phyloP scores from a whole-genome alignment of 306 rosid genomes.

The Pyrus pyrifolia region DNA sequence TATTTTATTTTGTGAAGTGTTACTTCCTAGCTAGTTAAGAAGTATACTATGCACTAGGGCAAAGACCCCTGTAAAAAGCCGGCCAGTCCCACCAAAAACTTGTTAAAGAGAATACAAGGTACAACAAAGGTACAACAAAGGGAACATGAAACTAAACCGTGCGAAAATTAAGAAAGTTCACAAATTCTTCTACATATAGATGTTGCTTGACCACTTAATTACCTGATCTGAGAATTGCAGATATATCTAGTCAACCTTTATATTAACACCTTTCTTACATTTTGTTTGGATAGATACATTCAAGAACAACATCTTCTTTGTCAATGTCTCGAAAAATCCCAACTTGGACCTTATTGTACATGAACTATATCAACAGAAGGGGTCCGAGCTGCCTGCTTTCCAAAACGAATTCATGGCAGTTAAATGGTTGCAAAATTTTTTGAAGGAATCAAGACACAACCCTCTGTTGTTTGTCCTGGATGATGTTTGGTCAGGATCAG shows the following conservation, averaged over 20 bases:
- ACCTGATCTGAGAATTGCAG: not conserved
- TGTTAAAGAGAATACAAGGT: not conserved
- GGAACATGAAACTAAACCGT: too few species aligned
- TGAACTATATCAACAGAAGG: slow-evolving; percentile 29
- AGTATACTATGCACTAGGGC: not conserved
- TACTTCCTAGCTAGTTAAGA: not conserved
- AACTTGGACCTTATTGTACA: slow-evolving; percentile 31
- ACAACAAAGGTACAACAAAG: too few species aligned
- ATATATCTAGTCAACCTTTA: not conserved
- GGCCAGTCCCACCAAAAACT: too few species aligned
- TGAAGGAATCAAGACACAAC: not conserved
- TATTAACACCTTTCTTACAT: slow-evolving; percentile 4
- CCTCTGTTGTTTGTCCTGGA: slow-evolving; percentile 12
- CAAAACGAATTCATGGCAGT: slow-evolving; percentile 26
- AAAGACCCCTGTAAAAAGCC: too few species aligned
- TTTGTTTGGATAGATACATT: slow-evolving; percentile 33
- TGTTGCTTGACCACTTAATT: too few species aligned
- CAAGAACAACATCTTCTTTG: slow-evolving; percentile 49
- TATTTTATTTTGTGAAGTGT: too few species aligned
- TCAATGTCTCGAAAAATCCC: slow-evolving; percentile 38
- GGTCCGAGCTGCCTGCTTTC: slow-evolving; percentile 14
- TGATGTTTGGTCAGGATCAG: slow-evolving; percentile 20
- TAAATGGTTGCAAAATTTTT: not conserved
- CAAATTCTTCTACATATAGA: too few species aligned
- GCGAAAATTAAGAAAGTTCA: too few species aligned